These are phyloP conservation scores for Dactylellina leptospora DNA, from an alignment of 2,329 filamentous ascomycete genomes.

Conservation along the genomic window DNA sequence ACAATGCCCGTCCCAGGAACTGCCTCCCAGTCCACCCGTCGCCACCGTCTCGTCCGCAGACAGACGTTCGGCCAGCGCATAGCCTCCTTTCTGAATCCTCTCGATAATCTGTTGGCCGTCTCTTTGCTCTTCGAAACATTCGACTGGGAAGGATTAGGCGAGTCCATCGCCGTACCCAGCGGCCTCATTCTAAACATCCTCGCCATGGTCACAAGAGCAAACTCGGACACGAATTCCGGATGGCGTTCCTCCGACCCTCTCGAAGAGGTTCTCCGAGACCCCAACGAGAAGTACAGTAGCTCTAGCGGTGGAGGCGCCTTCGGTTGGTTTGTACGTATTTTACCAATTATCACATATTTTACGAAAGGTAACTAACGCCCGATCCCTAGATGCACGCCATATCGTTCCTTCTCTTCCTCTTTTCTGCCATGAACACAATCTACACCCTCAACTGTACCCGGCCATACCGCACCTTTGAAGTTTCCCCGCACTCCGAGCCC, in stretches of 20 bases:
- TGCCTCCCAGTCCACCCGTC: conserved; percentile 19
- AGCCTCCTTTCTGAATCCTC: conserved; percentile 80
- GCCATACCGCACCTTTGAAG: conserved; percentile 90
- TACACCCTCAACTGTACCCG: conserved; percentile 84
- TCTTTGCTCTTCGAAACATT: conserved; percentile 91
- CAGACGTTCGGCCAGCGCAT: conserved; percentile 82
- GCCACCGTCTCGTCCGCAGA: conserved; percentile 76
- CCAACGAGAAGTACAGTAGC: conserved; percentile 8
- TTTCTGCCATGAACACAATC: conserved; percentile 78
- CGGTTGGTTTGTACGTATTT: conserved; percentile 38
- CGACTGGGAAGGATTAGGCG: conserved; percentile 82
- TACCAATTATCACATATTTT: conserved; percentile 52
- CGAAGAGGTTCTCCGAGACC: conserved; percentile 73
- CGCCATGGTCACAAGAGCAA: conserved; percentile 84
- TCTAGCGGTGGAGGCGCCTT: conserved; percentile 1
- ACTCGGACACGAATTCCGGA: conserved; percentile 66
- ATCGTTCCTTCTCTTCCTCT: conserved; percentile 72
- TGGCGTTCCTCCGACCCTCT: conserved; percentile 67
- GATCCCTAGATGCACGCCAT: conserved; percentile 70
- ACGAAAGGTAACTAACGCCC: conserved; percentile 21
- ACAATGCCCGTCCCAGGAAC: conserved; percentile 27
- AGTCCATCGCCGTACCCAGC: conserved; percentile 76
- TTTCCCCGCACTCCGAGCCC: conserved; percentile 72
- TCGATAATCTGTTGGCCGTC: conserved; percentile 88
- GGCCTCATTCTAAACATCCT: conserved; percentile 79